Evolutionary conservation across 2,329 filamentous ascomycete genomes (phyloP), one percentile per base, ranked within the genome.

Genomic region (Dactylonectria macrodidyma): DNA sequence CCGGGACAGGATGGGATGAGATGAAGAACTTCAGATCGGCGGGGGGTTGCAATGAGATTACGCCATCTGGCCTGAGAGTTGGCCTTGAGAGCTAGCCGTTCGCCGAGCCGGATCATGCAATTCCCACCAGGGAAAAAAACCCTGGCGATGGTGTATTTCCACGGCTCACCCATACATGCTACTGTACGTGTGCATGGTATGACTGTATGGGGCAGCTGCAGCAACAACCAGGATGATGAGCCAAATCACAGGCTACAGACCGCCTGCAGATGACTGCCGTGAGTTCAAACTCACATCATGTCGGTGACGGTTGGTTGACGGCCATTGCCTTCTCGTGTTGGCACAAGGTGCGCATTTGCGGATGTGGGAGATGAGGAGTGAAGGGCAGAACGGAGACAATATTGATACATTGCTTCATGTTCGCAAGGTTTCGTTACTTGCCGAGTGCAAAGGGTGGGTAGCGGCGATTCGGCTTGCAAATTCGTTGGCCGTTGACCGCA

Each of bases 161-260:
- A 41, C 36, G 30, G 30, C 19, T 30, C 54, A 30, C 7, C 7
- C 26, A 30, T 30, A 30, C 26, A 30, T 30, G 26, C 26, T 30
- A 30, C 26, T 30, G 26, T 30, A 30, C 24, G 3, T 38, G 19
- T 26, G 30, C 51, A 34, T 36, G 52, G 50, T 62, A 55, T 57
- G 58, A 66, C 59, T 34, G 34, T 38, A 55, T 58, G 64, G 64
- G 52, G 64, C 38, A 58, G 64, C 64, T 59, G 58, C 22, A 56
- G 52, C 46, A 62, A 14, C 7, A 22, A 26, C 54, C 46, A 48
- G 59, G 64, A 46, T 61, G 44, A 30, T n/a, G 36, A 38, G 10
- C 36, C 9, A 14, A n/a, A 12, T 24, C 16, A 30, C 26, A 52
- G 26, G 19, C 50, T 14, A 24, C 44, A 66, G 64, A 62, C 59